Evolutionary conservation across 2,329 filamentous ascomycete genomes (phyloP), one percentile per base, ranked within the genome.

Genomic region (Fusarium robinianum): DNA sequence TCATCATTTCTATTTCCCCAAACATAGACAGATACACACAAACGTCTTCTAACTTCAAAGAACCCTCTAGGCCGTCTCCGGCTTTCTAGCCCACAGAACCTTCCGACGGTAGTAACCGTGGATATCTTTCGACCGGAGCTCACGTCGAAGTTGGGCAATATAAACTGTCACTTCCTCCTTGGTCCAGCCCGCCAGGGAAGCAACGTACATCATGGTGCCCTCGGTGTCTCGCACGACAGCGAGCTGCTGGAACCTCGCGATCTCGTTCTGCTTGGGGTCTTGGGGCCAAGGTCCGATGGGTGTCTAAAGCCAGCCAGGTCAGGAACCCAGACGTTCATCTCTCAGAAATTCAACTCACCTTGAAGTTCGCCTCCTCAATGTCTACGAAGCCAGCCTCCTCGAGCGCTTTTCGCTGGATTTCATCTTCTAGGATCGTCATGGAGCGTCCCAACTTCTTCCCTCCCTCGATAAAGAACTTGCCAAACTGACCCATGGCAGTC

Each of bases 401-500:
- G 14, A 44, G n/a, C 9, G 33, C 33, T 26, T 37, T 38, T 25
- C 19, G 18, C 19, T 38, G 41, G 6, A 21, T 26, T 9, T 17
- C 33, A 7, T 44, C 33, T 9, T 38, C 23, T 12, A 44, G 8
- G 9, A 44, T 25, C 1, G 33, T 38, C 25, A 38, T 30, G 8
- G 23, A 23, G n/a, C 33, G 41, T 16, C 33, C 41, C 33, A 44
- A 31, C 33, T 31, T 44, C 33, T 38, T 38, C 4, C 41, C 33
- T 25, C 33, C 41, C 7, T 44, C 41, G 6, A 38, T 19, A 14
- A 44, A 44, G 15, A 44, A 22, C 25, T 37, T 32, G 11, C 33
- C 40, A 21, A 35, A 42, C n/a, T 42, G 40, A 4, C 40, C 40
- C 40, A 42, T 42, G 5, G 40, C 40, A 3, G 31, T 42, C 30